Base-by-base conservation (phyloP, 495 filamentous ascomycete genomes). In the Parmelia sp. region DNA sequence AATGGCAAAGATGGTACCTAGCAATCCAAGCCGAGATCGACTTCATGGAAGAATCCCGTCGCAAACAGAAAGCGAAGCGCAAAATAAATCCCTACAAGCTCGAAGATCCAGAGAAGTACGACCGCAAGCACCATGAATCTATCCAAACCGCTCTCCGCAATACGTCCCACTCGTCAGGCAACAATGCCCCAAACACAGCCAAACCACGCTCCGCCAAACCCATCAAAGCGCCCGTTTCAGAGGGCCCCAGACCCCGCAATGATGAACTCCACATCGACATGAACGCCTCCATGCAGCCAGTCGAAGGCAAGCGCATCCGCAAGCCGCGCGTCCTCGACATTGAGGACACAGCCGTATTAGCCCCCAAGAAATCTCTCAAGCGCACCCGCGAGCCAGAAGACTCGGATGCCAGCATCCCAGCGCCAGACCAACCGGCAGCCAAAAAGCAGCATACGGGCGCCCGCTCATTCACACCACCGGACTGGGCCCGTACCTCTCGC, bases 1-100 rank as follows among this genome's bases (percentile, higher is more conserved):
- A 75, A 8, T 86, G 85, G 77, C 86, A 91, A 71, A 77, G 85
- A 23, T 86, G 92, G 68, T 89, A 80, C 68, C 69, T 84, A 17
- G 78, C 78, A 21, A 79, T 91, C 8, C 80, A 86, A 62, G 80
- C 81, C 60, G 75, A 84, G 42, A 74, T 81, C 25, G 81, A 82
- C 75, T 60, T 71, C 51, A 33, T 21, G 27, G 15, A 17, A 14
- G 7, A 25, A 55, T 21, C 27, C 29, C 15, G 27, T 11, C 0
- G 9, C 6, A 60, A 15, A 23, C 1, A 7, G 17, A 15, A 31
- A 57, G 14, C 15, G 17, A 45, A 60, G 14, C 39, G 4, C 70
- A 68, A 68, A 3, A 57, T 61, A 27, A 69, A 73, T 31, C 71
- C 72, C 0, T 64, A 73, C 36, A 73, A 74, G 42, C 53, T 68